These are phyloP conservation scores for Camillea tinctor DNA, from an alignment of 2,329 filamentous ascomycete species.

Conservation along the genomic window DNA sequence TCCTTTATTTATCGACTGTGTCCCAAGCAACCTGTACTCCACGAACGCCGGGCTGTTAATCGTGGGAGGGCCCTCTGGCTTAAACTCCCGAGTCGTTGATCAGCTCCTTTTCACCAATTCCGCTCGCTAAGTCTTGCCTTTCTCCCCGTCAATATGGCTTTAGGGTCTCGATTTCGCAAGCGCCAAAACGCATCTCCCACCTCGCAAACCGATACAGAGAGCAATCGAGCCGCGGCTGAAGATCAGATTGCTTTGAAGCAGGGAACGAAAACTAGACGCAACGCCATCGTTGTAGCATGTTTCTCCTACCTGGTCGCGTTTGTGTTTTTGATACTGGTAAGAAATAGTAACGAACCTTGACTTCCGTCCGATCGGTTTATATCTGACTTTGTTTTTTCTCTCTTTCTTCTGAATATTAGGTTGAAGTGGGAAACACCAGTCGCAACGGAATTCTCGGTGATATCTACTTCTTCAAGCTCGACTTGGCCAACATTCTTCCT, in stretches of 20 bases:
- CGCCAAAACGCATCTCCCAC: conserved; percentile 16
- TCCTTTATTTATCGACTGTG: not conserved
- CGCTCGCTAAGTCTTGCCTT: too few species aligned
- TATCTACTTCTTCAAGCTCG: conserved; percentile 82
- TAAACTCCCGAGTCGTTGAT: not conserved
- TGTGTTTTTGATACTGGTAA: conserved; percentile 76
- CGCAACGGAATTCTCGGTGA: conserved; percentile 60
- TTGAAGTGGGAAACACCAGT: conserved; percentile 72
- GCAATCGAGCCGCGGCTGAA: conserved; percentile 10
- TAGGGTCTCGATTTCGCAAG: conserved; percentile 24
- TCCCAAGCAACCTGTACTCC: not conserved
- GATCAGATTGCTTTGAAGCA: conserved; percentile 39
- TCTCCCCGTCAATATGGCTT: conserved; percentile 15
- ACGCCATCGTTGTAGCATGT: conserved; percentile 63
- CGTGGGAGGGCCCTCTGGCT: not conserved
- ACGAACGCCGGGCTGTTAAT: not conserved
- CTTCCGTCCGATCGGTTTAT: not conserved
- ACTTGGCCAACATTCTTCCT: conserved; percentile 80
- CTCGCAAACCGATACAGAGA: conserved; percentile 20
- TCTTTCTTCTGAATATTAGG: too few species aligned
- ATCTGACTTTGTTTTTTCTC: conserved; percentile 13
- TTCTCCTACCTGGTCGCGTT: conserved; percentile 64
- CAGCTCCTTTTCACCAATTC: not conserved
- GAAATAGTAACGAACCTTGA: conserved; percentile 5
- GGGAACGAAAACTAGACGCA: conserved; percentile 52